These are phyloP conservation scores for Pulveroboletus sp. DNA, from an alignment of 768 basidiomycete species.

Conservation along the genomic window DNA sequence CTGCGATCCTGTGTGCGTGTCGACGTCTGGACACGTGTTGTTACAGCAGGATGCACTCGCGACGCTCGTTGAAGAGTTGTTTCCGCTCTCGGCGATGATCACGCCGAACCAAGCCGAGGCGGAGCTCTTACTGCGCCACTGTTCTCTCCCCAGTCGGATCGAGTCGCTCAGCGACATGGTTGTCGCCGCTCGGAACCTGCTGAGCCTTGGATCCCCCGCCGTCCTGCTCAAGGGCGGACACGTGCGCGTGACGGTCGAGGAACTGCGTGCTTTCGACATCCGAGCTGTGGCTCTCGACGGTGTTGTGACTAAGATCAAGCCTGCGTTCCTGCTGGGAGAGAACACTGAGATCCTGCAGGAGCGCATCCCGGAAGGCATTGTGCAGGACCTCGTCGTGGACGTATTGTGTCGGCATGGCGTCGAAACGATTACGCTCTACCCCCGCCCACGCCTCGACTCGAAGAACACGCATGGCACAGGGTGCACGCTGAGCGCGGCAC, in stretches of 20 bases:
- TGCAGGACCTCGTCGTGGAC: conserved; percentile 53
- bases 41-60: conserved; percentile 63
- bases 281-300: conserved; percentile 31
- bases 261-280: conserved; percentile 41
- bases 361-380: not conserved
- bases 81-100: conserved; percentile 67
- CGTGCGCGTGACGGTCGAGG: conserved; percentile 41
- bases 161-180: conserved; percentile 57
- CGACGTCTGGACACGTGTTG: conserved; percentile 82
- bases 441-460: conserved; percentile 59
- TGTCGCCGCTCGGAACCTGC: conserved; percentile 46
- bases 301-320: conserved; percentile 34
- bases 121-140: conserved; percentile 54
- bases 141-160: conserved; percentile 33
- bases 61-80: conserved; percentile 54
- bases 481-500: conserved; percentile 84
- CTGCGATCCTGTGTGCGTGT: conserved; percentile 88
- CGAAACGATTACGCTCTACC: conserved; percentile 45
- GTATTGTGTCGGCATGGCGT: conserved; percentile 44
- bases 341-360: conserved; percentile 62
- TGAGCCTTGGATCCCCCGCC: conserved; percentile 45
- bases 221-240: conserved; percentile 90
- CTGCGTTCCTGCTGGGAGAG: conserved; percentile 45
- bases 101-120: conserved; percentile 88
- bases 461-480: conserved; percentile 88